These are phyloP conservation scores for Streptanthus diversifolius DNA, from an alignment of 345 rosid species.

Conservation along the genomic window DNA sequence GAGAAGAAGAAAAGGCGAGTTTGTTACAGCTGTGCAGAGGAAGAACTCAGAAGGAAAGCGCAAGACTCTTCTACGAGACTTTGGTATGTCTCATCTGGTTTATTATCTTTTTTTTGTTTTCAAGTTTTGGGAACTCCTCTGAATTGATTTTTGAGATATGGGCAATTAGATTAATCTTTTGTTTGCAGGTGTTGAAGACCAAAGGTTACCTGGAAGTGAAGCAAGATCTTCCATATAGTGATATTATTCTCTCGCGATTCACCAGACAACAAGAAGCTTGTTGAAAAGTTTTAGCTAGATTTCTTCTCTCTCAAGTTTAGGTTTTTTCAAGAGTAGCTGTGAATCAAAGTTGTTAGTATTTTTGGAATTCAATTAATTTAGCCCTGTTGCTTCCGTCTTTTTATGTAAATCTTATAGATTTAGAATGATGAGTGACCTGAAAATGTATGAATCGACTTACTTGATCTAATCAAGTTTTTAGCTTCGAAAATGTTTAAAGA, in stretches of 20 bases:
- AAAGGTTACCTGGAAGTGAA: conserved; percentile 54
- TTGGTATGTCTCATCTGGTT: conserved; percentile 46
- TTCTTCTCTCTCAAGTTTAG: background rate
- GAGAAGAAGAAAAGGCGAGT: conserved; percentile 50
- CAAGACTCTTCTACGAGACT: conserved; percentile 79
- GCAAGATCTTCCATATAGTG: conserved; percentile 56
- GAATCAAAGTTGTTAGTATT: background rate
- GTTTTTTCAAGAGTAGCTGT: background rate
- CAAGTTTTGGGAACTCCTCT: background rate
- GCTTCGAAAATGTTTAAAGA: background rate
- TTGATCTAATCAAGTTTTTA: background rate
- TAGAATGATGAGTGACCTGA: background rate
- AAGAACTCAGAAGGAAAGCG: conserved; percentile 56
- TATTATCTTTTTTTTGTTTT: background rate
- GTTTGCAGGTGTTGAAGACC: conserved; percentile 63
- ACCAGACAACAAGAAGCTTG: conserved; percentile 26
- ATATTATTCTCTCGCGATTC: conserved; percentile 42
- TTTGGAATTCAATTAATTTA: background rate
- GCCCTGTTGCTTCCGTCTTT: background rate
- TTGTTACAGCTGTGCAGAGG: conserved; percentile 48
- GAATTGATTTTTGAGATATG: background rate
- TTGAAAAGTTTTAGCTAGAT: conserved; percentile 5
- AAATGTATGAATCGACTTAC: background rate
- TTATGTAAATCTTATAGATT: background rate
- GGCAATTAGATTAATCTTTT: background rate